Evolutionary conservation across 306 rosid genomes (phyloP).

Genomic region (Chamaecrista fasciculata): DNA sequence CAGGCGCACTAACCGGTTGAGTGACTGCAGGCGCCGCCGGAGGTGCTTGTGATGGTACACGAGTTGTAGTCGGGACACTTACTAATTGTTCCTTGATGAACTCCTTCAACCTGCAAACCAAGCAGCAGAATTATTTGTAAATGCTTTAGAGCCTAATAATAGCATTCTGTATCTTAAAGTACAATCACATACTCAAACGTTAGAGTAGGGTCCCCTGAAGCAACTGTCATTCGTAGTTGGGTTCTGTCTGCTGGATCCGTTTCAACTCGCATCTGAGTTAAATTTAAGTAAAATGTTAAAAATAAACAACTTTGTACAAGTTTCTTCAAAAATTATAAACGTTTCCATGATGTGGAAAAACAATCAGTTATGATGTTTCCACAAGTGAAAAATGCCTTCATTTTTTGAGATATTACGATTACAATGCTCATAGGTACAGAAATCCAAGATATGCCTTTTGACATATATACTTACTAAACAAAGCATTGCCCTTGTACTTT

Average conservation of each 20-base stretch:
- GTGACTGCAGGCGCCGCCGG: constrained; percentile 50
- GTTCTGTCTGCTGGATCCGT: constrained; percentile 99
- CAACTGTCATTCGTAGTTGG: constrained; percentile 95
- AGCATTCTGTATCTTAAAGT: not conserved
- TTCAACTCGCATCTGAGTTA: constrained; percentile 76
- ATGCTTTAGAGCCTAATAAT: not conserved
- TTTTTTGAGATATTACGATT: constrained; percentile 1
- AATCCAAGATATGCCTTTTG: constrained; percentile 6
- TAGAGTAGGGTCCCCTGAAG: constrained; percentile 89
- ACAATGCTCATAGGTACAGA: not conserved
- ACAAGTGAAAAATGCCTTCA: constrained; percentile 18
- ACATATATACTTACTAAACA: constrained; percentile 72
- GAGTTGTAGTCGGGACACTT: constrained; percentile 49
- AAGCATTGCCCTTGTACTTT: constrained; percentile 91
- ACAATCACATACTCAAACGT: constrained; percentile 75
- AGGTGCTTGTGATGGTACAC: constrained; percentile 41
- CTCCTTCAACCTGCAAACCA: constrained; percentile 80
- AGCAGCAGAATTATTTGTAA: constrained; percentile 25
- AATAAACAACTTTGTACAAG: not conserved
- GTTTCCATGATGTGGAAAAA: not conserved
- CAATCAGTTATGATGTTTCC: constrained; percentile 1
- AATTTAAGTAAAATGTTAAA: constrained; percentile 28
- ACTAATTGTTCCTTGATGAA: constrained; percentile 88
- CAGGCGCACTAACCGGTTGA: constrained; percentile 48
- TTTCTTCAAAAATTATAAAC: not conserved